These are phyloP conservation scores for Erysimum pusillum DNA, from an alignment of 441 rosid genomes.

Conservation along the genomic window DNA sequence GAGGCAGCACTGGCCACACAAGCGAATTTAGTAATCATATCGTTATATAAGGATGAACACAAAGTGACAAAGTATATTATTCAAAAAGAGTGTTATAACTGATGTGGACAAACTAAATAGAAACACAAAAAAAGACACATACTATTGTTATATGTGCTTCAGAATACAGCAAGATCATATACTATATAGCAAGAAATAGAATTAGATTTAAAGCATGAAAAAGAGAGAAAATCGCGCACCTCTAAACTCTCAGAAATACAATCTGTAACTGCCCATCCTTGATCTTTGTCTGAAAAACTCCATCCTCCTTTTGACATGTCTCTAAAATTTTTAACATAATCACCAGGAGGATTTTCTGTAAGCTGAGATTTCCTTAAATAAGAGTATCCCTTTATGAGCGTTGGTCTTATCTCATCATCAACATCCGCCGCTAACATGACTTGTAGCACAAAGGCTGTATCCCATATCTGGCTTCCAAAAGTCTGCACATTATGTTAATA, in stretches of 20 bases:
- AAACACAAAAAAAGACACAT: no score
- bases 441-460: slow-evolving; percentile 47
- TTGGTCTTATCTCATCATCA: neutral
- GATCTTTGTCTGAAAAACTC: slow-evolving; percentile 5
- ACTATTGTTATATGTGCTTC: no score
- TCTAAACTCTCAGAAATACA: slow-evolving; percentile 8
- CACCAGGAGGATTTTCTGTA: neutral
- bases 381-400: slow-evolving; percentile 33
- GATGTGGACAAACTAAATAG: no score
- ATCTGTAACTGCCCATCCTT: neutral
- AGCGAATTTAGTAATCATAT: neutral
- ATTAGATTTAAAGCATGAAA: no score
- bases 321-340: neutral
- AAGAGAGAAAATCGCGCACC: neutral
- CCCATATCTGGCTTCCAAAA: slow-evolving; percentile 57
- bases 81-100: no score
- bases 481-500: slow-evolving; percentile 33
- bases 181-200: no score
- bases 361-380: slow-evolving; percentile 35
- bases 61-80: no score
- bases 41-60: neutral
- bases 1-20: slow-evolving; percentile 26
- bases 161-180: no score
- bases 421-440: slow-evolving; percentile 44
- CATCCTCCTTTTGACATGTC: neutral